Base-by-base conservation (phyloP, 2,329 filamentous ascomycete genomes). In the Aspergillus terreus region DNA sequence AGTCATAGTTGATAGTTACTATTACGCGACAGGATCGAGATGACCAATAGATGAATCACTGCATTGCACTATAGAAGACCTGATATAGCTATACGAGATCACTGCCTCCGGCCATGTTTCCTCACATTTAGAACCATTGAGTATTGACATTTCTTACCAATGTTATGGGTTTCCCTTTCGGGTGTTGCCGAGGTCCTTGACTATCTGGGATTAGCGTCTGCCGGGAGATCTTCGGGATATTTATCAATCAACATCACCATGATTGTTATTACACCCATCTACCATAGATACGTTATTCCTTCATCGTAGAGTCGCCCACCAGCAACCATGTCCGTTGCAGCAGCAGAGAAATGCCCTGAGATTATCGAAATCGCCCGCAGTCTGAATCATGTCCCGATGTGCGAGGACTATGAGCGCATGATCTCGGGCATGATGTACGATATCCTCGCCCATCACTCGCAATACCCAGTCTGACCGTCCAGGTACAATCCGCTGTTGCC, bases 321-420 rank as follows among this genome's bases (percentile, higher is more conserved):
- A 38, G 5, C 14, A 15, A 32, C 19, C 7, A 47, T 47, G 46
- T 47, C 46, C 19, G 35, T 47, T 15, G 61, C 67, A 15, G 58
- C 62, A 3, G 53, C 53, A 1, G 60, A 53, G 32, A 67, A 69
- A 57, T 53, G 61, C 4, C 56, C 60, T 0, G 66, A 70, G 17
- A 60, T 68, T 30, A 67, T 69, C 27, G 62, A 60, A 30, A 52
- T 69, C 32, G 63, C 67, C 12, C 63, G 60, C 17, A 55, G 47
- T 12, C 49, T 69, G 3, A 44, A 57, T 25, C 50, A 61, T 30
- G 56, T 63, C 0, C 66, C 65, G 4, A 52, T 62, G 56, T 66
- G 66, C 49, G 67, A 69, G n/a, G 63, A 70, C 21, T 70, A 68
- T 49, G 67, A 70, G 51, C 56, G 54, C 10, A 70, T 70, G 67